Percentiles rank a stretch among this genome's conserved stretches.
Evolutionary conservation across 2,329 filamentous ascomycete species (phyloP).

Genomic region (Nigrospora sphaerica): DNA sequence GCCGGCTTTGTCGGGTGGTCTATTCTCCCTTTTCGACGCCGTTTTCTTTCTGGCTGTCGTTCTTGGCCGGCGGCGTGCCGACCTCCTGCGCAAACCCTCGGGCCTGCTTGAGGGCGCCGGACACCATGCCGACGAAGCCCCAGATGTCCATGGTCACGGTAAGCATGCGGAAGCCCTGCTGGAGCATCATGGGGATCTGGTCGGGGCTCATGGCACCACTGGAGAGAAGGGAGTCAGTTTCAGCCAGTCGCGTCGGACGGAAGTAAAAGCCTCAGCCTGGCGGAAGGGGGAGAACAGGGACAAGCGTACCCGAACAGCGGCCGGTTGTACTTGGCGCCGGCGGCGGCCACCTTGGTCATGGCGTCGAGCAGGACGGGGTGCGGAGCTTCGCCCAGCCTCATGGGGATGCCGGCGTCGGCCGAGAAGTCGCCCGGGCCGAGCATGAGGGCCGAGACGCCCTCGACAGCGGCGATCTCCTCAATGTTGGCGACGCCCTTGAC

Average conservation of each 20-base stretch:
- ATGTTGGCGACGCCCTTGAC: slow-evolving; percentile 15
- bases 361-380: slow-evolving; percentile 5
- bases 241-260: not conserved
- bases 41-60: no score
- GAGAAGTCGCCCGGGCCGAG: slow-evolving; percentile 13
- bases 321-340: slow-evolving; percentile 5
- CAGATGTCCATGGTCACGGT: slow-evolving; percentile 7
- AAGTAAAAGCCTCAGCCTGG: not conserved
- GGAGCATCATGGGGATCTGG: slow-evolving; percentile 6
- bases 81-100: not conserved
- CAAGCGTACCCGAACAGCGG: slow-evolving; percentile 12
- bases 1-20: no score
- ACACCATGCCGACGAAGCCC: slow-evolving; percentile 6
- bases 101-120: slow-evolving; percentile 2
- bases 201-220: slow-evolving; percentile 45
- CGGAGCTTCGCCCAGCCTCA: slow-evolving; percentile 3
- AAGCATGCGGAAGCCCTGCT: slow-evolving; percentile 5
- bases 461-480: slow-evolving; percentile 13
- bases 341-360: slow-evolving; percentile 5
- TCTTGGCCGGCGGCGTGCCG: not conserved
- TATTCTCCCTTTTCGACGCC: no score
- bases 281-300: not conserved
- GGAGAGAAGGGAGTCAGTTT: slow-evolving; percentile 33
- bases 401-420: slow-evolving; percentile 6
- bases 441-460: slow-evolving; percentile 9